Percentiles rank a stretch among this genome's conserved stretches.
These are phyloP conservation scores for Fusarium incarnatum DNA, from an alignment of 2,329 filamentous ascomycete genomes.

Conservation along the genomic window DNA sequence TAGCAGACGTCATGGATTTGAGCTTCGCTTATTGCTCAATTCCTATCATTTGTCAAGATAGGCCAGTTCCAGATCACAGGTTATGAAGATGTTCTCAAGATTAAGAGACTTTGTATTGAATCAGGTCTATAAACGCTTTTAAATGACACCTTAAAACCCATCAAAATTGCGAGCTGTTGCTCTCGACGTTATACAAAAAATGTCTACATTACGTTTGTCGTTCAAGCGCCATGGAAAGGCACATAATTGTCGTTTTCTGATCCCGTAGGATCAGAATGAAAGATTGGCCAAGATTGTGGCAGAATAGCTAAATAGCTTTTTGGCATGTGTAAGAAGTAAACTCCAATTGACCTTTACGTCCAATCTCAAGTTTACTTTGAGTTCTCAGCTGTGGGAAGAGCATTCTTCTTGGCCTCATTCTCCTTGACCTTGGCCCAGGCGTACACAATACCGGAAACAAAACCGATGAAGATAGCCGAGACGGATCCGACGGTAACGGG, in stretches of 20 bases:
- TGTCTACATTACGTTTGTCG: conserved; percentile 40
- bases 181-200: conserved; percentile 33
- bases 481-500: conserved; percentile 93
- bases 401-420: conserved; percentile 64
- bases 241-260: conserved; percentile 20
- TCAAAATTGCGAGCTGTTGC: conserved; percentile 25
- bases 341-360: background rate
- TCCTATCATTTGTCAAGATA: background rate
- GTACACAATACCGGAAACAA: conserved; percentile 92
- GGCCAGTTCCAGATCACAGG: background rate
- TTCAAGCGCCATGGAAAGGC: conserved; percentile 19
- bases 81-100: background rate
- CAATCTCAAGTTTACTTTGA: conserved; percentile 25
- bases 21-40: conserved; percentile 2
- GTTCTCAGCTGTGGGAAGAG: conserved; percentile 70
- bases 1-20: conserved; percentile 20
- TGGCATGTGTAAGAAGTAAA: background rate
- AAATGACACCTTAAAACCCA: conserved; percentile 30
- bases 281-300: background rate
- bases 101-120: conserved; percentile 20
- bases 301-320: conserved; percentile 1
- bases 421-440: conserved; percentile 72
- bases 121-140: conserved; percentile 41
- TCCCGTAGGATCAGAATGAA: conserved; percentile 3
- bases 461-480: conserved; percentile 92